A percentile compares a stretch with the other conserved stretches of the same genome.
phyloP scores from a whole-genome alignment of 148 eudicot genomes.

The Talinum fruticosum region DNA sequence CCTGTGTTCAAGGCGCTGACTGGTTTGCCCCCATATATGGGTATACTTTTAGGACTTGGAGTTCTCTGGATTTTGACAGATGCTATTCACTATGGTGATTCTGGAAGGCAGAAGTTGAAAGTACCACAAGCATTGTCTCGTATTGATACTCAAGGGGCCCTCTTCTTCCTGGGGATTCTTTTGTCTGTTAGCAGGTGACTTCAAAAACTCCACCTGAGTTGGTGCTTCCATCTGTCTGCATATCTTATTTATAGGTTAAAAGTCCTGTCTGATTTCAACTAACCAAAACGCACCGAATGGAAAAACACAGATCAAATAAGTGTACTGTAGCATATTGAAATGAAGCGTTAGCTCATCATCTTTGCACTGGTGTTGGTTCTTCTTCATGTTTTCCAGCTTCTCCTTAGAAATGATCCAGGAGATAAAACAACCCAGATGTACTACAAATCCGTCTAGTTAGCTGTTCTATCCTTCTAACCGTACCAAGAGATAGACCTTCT shows the following conservation, averaged over 20 bases:
- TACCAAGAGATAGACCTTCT: too few species aligned
- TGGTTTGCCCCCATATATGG: slow-evolving; percentile 96
- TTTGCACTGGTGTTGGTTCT: not conserved
- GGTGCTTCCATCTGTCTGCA: not conserved
- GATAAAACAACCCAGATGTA: too few species aligned
- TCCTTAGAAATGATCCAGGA: too few species aligned
- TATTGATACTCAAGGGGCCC: slow-evolving; percentile 96
- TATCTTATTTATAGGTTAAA: not conserved
- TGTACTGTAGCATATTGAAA: not conserved
- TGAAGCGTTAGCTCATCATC: not conserved
- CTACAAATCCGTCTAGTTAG: too few species aligned
- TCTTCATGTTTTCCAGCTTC: not conserved
- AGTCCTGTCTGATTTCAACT: not conserved
- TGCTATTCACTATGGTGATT: slow-evolving; percentile 96
- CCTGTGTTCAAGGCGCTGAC: slow-evolving; percentile 87
- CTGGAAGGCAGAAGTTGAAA: slow-evolving; percentile 79
- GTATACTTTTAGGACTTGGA: slow-evolving; percentile 94
- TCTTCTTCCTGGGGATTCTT: slow-evolving; percentile 96
- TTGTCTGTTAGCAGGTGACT: slow-evolving; percentile 90
- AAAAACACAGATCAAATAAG: not conserved
- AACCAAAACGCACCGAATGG: not conserved
- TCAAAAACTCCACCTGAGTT: not conserved
- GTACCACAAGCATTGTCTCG: slow-evolving; percentile 98
- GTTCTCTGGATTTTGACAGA: slow-evolving; percentile 95
- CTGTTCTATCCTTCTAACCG: too few species aligned